Evolutionary conservation across 257 asterid genomes (phyloP).

Genomic region (Solanum sparsipilum): DNA sequence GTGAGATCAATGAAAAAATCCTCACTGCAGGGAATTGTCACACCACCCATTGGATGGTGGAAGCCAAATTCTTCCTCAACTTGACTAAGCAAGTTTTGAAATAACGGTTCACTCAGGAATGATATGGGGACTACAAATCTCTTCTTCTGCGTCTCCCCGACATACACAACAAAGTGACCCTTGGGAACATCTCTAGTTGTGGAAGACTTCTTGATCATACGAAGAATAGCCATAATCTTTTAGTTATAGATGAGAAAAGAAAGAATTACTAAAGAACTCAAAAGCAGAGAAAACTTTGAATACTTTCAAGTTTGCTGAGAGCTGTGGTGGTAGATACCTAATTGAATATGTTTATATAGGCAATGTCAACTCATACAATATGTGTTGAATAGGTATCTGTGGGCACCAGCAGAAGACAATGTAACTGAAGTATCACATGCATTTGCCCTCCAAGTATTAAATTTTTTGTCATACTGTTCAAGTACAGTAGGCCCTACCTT

Average conservation of each 20-base stretch:
- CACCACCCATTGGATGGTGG: constrained; percentile 52
- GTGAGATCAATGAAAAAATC: constrained; percentile 22
- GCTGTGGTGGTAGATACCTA: background rate
- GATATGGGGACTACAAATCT: constrained; percentile 23
- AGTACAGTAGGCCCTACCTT: background rate
- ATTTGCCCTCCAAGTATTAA: background rate
- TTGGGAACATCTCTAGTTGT: constrained; percentile 27
- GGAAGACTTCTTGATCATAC: background rate
- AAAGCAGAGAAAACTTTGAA: background rate
- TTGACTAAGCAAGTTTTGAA: constrained; percentile 28
- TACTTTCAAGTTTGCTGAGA: background rate
- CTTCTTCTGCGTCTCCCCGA: constrained; percentile 31
- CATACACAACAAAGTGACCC: constrained; percentile 49
- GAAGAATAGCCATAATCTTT: background rate
- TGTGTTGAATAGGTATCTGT: background rate
- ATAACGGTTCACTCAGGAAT: constrained; percentile 27
- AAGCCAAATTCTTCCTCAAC: constrained; percentile 34
- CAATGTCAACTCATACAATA: background rate
- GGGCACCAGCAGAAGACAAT: background rate
- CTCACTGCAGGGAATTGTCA: constrained; percentile 36
- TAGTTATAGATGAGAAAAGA: background rate
- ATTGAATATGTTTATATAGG: background rate
- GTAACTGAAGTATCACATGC: background rate
- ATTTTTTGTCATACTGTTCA: background rate
- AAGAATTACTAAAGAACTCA: background rate